Conservation (phyloP, 805 yeast genomes). For the Yarrowia sp. region DNA sequence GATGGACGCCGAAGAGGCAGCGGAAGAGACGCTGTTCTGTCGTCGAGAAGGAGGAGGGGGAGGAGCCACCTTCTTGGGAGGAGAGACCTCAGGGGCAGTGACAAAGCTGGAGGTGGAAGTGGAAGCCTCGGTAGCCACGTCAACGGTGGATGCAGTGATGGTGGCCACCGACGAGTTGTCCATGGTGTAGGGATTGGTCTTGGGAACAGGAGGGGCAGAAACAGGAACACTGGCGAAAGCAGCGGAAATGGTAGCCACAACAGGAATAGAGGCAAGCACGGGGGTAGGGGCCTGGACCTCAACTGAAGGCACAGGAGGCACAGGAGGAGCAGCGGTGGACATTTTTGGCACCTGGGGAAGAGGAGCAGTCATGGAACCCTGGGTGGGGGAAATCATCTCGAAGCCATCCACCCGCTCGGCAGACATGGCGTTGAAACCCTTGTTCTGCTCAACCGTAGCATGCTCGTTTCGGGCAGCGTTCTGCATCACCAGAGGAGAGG, state of each 20-base stretch:
- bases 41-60: slow-evolving; percentile 21
- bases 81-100: background rate
- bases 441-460: background rate
- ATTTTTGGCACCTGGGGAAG: background rate
- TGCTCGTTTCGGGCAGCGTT: background rate
- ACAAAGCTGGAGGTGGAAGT: background rate
- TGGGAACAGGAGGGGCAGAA: background rate
- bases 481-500: slow-evolving; percentile 9
- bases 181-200: background rate
- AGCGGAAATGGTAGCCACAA: background rate
- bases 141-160: background rate
- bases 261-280: background rate
- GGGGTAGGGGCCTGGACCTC: slow-evolving; percentile 6
- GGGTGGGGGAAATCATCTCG: background rate
- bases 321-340: background rate
- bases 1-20: background rate
- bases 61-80: slow-evolving; percentile 1
- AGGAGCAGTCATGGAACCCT: background rate
- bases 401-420: background rate
- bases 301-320: background rate
- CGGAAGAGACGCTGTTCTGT: background rate
- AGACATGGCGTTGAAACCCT: background rate
- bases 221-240: background rate
- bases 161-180: slow-evolving; percentile 6
- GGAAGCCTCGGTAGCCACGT: background rate